phyloP scores from a whole-genome alignment of 768 basidiomycete genomes.

The Amanita phalloides region DNA sequence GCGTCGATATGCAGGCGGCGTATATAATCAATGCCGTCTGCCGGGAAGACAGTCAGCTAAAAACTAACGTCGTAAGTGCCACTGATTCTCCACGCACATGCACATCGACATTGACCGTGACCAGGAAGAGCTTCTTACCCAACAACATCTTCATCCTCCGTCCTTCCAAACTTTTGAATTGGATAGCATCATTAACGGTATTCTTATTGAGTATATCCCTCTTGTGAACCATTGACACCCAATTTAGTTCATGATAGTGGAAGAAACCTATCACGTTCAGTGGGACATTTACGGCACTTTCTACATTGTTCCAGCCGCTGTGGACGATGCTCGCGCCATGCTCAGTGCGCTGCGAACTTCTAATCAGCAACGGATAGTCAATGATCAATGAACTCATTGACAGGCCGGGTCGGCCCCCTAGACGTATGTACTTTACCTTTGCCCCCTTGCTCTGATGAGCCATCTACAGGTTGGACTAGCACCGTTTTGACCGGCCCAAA shows the following conservation, averaged over 20 bases:
- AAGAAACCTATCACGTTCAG: no score
- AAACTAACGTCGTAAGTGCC: conserved; percentile 3
- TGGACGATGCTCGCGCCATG: no score
- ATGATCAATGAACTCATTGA: background rate
- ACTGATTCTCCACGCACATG: background rate
- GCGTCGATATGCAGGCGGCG: conserved; percentile 6
- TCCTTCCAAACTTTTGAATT: conserved; percentile 1
- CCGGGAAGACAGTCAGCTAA: background rate
- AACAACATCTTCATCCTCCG: conserved; percentile 6
- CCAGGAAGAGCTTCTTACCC: conserved; percentile 7
- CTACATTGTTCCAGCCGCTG: no score
- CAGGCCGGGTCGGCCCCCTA: conserved; percentile 4
- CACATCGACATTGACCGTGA: background rate
- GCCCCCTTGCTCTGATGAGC: background rate
- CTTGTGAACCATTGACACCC: no score
- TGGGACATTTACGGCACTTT: no score
- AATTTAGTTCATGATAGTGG: no score
- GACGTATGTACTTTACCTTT: conserved; percentile 5
- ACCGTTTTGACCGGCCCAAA: conserved; percentile 5
- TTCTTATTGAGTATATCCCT: conserved; percentile 6
- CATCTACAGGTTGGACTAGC: conserved; percentile 3
- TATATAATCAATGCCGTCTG: conserved; percentile 3
- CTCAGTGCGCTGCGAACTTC: conserved; percentile 3
- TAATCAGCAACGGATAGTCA: conserved; percentile 4
- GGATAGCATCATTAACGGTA: conserved; percentile 7